phyloP scores from a whole-genome alignment of 2,329 filamentous ascomycete species.

The Fusarium keratoplasticum region DNA sequence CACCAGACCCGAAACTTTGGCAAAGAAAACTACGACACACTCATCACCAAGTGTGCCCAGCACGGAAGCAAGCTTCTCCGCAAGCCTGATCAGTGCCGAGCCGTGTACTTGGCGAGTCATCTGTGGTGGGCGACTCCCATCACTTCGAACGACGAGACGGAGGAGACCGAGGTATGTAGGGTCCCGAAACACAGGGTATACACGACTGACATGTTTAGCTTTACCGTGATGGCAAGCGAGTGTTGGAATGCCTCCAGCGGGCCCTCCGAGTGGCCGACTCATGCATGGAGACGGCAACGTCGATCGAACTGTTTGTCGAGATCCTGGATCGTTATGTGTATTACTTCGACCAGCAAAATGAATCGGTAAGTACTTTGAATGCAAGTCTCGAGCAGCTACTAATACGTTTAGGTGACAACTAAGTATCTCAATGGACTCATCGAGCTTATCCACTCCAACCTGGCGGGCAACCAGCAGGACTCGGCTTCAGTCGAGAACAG shows the following conservation, averaged over 20 bases:
- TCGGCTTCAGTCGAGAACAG: constrained; percentile 87
- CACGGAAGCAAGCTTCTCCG: constrained; percentile 97
- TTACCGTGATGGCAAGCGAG: constrained; percentile 96
- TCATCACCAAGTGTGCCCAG: constrained; percentile 97
- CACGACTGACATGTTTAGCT: constrained; percentile 66
- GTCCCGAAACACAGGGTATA: background rate
- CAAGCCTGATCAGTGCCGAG: constrained; percentile 97
- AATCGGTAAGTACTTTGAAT: constrained; percentile 72
- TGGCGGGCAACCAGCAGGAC: constrained; percentile 85
- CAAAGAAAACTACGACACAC: constrained; percentile 97
- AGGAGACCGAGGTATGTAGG: constrained; percentile 78
- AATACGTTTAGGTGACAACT: constrained; percentile 75
- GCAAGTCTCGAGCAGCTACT: constrained; percentile 4
- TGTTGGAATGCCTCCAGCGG: constrained; percentile 94
- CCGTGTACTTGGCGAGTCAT: constrained; percentile 96
- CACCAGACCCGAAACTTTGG: constrained; percentile 91
- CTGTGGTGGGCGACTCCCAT: constrained; percentile 97
- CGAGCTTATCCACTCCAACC: constrained; percentile 96
- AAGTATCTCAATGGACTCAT: constrained; percentile 99
- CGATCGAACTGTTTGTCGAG: constrained; percentile 97
- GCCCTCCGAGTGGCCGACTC: constrained; percentile 96
- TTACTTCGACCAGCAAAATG: constrained; percentile 99
- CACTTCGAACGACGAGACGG: constrained; percentile 79
- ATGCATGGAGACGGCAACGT: constrained; percentile 98
- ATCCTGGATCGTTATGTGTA: constrained; percentile 99